Evolutionary conservation across 2,329 filamentous ascomycete species (phyloP).

Genomic region (Cladosporium sphaerospermum): DNA sequence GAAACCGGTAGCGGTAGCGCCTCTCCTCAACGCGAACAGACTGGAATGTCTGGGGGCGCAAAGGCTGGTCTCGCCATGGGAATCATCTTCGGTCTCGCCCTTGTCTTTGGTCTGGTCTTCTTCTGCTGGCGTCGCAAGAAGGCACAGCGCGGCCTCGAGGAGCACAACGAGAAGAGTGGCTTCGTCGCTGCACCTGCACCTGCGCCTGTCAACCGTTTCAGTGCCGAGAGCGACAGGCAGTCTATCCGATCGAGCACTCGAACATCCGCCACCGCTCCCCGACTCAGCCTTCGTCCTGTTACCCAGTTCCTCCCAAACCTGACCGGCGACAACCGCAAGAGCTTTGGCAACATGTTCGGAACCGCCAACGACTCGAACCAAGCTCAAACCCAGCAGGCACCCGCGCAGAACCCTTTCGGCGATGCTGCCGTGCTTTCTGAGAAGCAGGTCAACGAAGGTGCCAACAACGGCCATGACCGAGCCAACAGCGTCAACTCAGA

Average conservation of each 20-base stretch:
- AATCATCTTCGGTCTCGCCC: constrained; percentile 62
- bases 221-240: constrained; percentile 26
- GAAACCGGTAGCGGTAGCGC: not conserved
- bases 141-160: constrained; percentile 45
- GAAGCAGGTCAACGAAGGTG: constrained; percentile 26
- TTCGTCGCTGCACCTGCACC: constrained; percentile 9
- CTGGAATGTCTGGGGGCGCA: constrained; percentile 40
- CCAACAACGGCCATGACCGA: constrained; percentile 17
- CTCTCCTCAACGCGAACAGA: constrained; percentile 1
- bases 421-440: constrained; percentile 24
- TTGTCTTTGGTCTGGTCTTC: constrained; percentile 62
- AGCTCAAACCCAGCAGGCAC: constrained; percentile 33
- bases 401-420: constrained; percentile 32
- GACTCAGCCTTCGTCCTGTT: constrained; percentile 75
- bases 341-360: constrained; percentile 13
- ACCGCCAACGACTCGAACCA: constrained; percentile 22
- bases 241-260: constrained; percentile 34
- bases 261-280: constrained; percentile 59
- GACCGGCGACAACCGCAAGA: constrained; percentile 33
- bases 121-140: constrained; percentile 69
- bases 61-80: constrained; percentile 85
- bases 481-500: constrained; percentile 14
- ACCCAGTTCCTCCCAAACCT: constrained; percentile 75
- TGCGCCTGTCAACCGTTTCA: constrained; percentile 16
- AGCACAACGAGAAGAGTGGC: constrained; percentile 36